Evolutionary conservation across 2,329 filamentous ascomycete genomes (phyloP).

Genomic region (Arthrocladium fulminans): DNA sequence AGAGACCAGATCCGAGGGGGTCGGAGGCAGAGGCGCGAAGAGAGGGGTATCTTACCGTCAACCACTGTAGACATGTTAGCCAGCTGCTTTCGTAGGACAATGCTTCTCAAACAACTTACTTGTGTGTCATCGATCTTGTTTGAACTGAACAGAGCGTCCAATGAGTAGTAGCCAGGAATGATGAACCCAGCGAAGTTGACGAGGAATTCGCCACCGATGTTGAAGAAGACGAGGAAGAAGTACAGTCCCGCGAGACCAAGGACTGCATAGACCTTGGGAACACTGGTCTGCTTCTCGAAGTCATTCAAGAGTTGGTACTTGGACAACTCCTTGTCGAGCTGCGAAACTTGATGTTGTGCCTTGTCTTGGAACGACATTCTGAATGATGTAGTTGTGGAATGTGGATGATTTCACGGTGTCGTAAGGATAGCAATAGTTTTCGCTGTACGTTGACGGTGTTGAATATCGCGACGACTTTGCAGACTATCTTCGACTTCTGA

Average conservation of each 20-base stretch:
- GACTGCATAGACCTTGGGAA: conserved; percentile 60
- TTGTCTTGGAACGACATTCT: conserved; percentile 46
- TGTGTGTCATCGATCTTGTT: conserved; percentile 57
- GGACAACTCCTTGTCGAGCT: conserved; percentile 63
- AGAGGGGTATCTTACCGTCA: conserved; percentile 41
- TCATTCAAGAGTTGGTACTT: conserved; percentile 60
- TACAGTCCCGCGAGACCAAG: conserved; percentile 57
- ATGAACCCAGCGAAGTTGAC: conserved; percentile 60
- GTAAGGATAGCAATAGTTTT: not conserved
- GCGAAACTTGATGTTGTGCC: conserved; percentile 55
- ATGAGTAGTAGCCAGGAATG: conserved; percentile 58
- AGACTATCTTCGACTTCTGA: not conserved
- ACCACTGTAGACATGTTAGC: conserved; percentile 43
- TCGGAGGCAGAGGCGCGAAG: not conserved
- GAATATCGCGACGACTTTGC: not conserved
- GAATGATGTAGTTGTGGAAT: not conserved
- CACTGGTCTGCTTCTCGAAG: conserved; percentile 58
- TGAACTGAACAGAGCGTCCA: conserved; percentile 53
- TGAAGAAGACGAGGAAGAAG: conserved; percentile 65
- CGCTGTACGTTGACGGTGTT: not conserved
- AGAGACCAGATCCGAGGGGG: too few relatives aligned
- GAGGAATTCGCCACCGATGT: conserved; percentile 60
- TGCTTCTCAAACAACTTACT: conserved; percentile 34
- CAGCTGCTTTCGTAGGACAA: not conserved
- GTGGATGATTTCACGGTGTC: conserved; percentile 2